Evolutionary conservation across 2,329 filamentous ascomycete species (phyloP).

Genomic region (Hysterium pulicare): DNA sequence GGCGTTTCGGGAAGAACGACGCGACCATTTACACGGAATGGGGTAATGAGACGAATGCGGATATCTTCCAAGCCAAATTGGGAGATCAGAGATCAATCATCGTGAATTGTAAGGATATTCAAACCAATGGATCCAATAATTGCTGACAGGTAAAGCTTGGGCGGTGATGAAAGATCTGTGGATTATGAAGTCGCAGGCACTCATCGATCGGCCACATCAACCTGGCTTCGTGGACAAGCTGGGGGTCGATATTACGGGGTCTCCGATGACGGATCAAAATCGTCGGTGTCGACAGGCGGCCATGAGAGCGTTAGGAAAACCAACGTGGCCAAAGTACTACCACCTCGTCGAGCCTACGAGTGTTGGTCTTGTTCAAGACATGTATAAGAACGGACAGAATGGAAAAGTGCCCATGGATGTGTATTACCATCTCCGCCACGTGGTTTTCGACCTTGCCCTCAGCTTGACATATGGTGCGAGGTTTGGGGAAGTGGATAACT

Average conservation of each 20-base stretch:
- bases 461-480: slow-evolving; percentile 20
- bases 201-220: slow-evolving; percentile 19
- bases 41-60: slow-evolving; percentile 7
- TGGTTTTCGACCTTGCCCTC: slow-evolving; percentile 19
- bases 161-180: slow-evolving; percentile 16
- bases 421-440: slow-evolving; percentile 14
- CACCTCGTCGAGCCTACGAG: slow-evolving; percentile 17
- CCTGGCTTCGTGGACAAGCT: slow-evolving; percentile 20
- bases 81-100: slow-evolving; percentile 17
- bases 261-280: slow-evolving; percentile 21
- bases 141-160: too few relatives aligned
- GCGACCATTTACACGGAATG: slow-evolving; percentile 15
- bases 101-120: too few relatives aligned
- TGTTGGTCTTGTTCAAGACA: slow-evolving; percentile 7
- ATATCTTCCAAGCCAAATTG: slow-evolving; percentile 15
- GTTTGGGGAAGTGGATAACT: slow-evolving; percentile 18
- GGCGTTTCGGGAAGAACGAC: slow-evolving; percentile 15
- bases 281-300: slow-evolving; percentile 17
- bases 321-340: slow-evolving; percentile 19
- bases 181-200: slow-evolving; percentile 12
- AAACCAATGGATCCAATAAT: too few relatives aligned
- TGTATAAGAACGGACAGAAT: slow-evolving; percentile 13
- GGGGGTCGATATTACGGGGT: slow-evolving; percentile 16
- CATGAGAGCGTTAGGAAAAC: slow-evolving; percentile 17
- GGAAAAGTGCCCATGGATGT: slow-evolving; percentile 13